Evolutionary conservation across 257 asterid species (phyloP).

Genomic region (Sherardia arvensis): DNA sequence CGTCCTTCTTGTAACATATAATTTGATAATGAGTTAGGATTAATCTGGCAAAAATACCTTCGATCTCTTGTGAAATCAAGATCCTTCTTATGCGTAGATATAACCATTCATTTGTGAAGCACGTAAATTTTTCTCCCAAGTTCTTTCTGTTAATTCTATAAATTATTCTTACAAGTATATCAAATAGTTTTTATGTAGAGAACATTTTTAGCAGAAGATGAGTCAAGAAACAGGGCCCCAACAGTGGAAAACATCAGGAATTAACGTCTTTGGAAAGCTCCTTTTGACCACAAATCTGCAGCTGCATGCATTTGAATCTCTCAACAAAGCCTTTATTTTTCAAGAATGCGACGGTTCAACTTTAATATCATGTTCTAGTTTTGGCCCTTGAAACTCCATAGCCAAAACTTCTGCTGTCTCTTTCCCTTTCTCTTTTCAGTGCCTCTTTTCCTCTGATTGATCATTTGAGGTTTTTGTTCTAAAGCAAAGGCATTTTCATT

Average conservation of each 20-base stretch:
- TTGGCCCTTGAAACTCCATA: neutral
- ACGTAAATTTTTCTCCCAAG: no score
- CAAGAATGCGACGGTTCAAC: slow-evolving; percentile 10
- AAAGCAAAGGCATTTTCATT: neutral
- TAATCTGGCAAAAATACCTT: no score
- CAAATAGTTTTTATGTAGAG: no score
- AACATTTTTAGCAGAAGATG: no score
- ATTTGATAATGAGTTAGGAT: no score
- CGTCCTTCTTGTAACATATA: no score
- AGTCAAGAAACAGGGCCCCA: slow-evolving; percentile 7
- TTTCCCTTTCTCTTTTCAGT: neutral
- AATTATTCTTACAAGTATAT: no score
- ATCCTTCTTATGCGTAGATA: no score
- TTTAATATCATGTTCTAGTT: neutral
- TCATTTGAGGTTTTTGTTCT: neutral
- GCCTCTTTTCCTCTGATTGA: neutral
- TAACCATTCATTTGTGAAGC: no score
- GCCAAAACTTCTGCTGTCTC: neutral
- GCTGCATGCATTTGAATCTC: slow-evolving; percentile 16
- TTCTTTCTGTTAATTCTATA: no score
- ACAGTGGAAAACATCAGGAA: slow-evolving; percentile 17
- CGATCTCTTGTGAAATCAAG: no score
- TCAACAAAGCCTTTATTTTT: slow-evolving; percentile 2
- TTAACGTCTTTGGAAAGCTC: slow-evolving; percentile 19
- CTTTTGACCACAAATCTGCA: slow-evolving; percentile 18